Evolutionary conservation across 2,329 filamentous ascomycete genomes (phyloP), one percentile per base, ranked within the genome.

Genomic region (Botrytis tulipae): DNA sequence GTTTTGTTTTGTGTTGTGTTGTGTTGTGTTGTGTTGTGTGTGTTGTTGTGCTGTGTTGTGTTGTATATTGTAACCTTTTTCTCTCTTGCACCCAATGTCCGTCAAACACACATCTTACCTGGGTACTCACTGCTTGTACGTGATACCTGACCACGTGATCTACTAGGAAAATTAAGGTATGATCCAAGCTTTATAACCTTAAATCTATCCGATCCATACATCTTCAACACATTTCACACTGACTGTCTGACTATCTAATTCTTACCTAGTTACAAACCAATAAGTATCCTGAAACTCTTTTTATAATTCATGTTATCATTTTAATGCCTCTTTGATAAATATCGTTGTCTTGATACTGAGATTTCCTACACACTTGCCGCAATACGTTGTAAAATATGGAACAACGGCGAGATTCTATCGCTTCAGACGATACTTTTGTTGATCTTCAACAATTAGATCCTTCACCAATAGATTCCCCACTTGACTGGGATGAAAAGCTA

Each of bases 391-490:
- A 63, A 57, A 32, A 37, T 40, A 44, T 70, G 44, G 69, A 60
- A 29, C 32, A 54, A 35, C 35, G 72, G 48, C 78, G 80, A 73
- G 81, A 82, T 40, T 80, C 85, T 46, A 83, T 81, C 71, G 84
- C 83, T 75, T 88, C 86, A 61, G 83, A 85, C 75, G 86, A 86
- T 78, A 89, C 89, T 54, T 83, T 90, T 71, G 83, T 89, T 73
- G 91, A 91, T 60, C 87, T 97, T 73, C 87, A 91, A 70, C 90
- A 95, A 80, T 85, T 98, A 75, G 94, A 97, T 71, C 95, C 95
- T 5, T 90, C 90, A 35, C 95, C 94, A 0, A 93, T 97, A 61
- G 92, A 91, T 71, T 86, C 80, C 29, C 82, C 82, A 65, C 25
- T 54, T 25, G 83, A 86, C 71, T 86, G 90, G 74, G 85, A 87